Conservation (phyloP, 306 rosid species). For the Casuarina equisetifolia region DNA sequence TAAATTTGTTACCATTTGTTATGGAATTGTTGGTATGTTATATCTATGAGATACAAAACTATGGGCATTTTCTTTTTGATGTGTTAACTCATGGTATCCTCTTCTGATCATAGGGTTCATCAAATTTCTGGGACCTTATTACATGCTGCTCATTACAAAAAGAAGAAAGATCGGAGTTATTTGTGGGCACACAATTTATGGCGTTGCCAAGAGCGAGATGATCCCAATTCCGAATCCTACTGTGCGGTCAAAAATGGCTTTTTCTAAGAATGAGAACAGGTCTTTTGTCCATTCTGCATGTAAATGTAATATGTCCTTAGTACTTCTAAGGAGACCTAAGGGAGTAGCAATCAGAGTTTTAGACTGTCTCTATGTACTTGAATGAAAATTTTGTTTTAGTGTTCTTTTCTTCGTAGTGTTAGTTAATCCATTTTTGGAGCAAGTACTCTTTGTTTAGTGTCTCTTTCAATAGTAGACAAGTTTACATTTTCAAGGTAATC, state of each 20-base stretch:
- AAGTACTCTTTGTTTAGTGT: slow-evolving; percentile 40
- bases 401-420: slow-evolving; percentile 29
- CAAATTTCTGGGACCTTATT: slow-evolving; percentile 92
- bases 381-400: slow-evolving; percentile 40
- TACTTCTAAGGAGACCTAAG: slow-evolving; percentile 56
- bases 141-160: slow-evolving; percentile 83
- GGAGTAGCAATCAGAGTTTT: slow-evolving; percentile 54
- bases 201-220: slow-evolving; percentile 80
- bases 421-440: slow-evolving; percentile 34
- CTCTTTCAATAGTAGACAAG: slow-evolving; percentile 38
- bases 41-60: slow-evolving; percentile 20
- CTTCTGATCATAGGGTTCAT: slow-evolving; percentile 67
- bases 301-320: slow-evolving; percentile 70
- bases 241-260: slow-evolving; percentile 75
- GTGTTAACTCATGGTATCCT: slow-evolving; percentile 29
- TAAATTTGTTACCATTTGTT: slow-evolving; percentile 80
- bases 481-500: slow-evolving; percentile 45
- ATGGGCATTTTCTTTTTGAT: slow-evolving; percentile 10
- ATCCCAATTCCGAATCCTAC: slow-evolving; percentile 79
- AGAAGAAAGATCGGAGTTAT: slow-evolving; percentile 86
- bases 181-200: slow-evolving; percentile 81
- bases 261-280: slow-evolving; percentile 99
- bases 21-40: slow-evolving; percentile 87
- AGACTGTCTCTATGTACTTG: slow-evolving; percentile 58
- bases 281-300: slow-evolving; percentile 97